Evolutionary conservation across 257 asterid species (phyloP).

Genomic region (Lantana camara): DNA sequence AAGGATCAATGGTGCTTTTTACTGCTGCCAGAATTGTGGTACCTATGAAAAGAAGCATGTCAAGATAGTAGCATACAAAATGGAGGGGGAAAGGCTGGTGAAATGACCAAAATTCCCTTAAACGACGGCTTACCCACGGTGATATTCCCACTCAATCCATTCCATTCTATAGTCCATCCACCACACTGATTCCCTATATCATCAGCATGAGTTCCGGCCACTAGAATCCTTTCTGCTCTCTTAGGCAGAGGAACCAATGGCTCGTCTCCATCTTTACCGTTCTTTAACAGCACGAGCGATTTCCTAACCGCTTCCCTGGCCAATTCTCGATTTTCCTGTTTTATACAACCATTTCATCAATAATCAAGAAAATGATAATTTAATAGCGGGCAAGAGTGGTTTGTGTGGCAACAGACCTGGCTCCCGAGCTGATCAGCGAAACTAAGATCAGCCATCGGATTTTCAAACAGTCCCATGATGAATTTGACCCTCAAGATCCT

Average conservation of each 20-base stretch:
- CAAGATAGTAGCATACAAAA: no score
- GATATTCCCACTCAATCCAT: constrained; percentile 41
- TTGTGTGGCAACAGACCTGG: constrained; percentile 33
- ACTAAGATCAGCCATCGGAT: constrained; percentile 55
- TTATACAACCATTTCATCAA: background rate
- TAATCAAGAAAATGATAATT: background rate
- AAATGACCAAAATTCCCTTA: no score
- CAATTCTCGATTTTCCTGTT: constrained; percentile 66
- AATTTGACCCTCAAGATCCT: constrained; percentile 71
- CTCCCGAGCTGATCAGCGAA: constrained; percentile 47
- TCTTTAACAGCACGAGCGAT: constrained; percentile 71
- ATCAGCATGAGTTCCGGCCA: constrained; percentile 60
- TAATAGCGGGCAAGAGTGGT: background rate
- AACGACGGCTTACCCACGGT: constrained; percentile 38
- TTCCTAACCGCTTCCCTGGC: constrained; percentile 86
- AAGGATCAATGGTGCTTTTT: constrained; percentile 38
- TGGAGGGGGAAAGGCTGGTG: no score
- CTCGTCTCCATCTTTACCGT: constrained; percentile 44
- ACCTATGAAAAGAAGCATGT: constrained; percentile 32
- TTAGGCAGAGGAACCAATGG: constrained; percentile 61
- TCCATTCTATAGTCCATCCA: constrained; percentile 73
- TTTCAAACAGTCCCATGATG: constrained; percentile 62
- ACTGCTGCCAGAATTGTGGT: constrained; percentile 55
- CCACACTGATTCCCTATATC: constrained; percentile 70
- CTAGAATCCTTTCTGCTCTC: constrained; percentile 42